Percentiles rank a stretch among this genome's conserved stretches.
These are phyloP conservation scores for Tetradesmus obliquus DNA, from an alignment of 139 green algal genomes.

Conservation along the genomic window DNA sequence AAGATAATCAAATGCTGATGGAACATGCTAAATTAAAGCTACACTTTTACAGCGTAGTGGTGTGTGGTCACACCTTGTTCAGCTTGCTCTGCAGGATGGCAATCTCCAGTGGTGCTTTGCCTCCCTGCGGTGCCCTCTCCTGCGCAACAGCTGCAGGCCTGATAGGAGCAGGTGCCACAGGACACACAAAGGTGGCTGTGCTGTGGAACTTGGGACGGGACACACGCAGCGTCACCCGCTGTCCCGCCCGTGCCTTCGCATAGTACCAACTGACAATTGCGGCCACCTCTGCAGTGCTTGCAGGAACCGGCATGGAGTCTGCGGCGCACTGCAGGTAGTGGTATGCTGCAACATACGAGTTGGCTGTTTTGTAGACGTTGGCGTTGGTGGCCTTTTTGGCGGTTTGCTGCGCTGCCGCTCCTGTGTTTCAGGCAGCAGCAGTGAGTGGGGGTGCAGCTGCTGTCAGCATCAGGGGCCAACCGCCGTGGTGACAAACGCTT, in stretches of 20 bases:
- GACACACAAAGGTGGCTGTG: background rate
- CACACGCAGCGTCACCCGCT: background rate
- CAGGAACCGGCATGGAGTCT: background rate
- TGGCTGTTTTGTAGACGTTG: constrained; percentile 4
- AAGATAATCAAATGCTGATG: too few relatives aligned
- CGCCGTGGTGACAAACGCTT: background rate
- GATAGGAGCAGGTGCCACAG: background rate
- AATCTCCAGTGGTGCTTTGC: background rate
- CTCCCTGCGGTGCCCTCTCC: background rate
- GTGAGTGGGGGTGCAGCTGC: background rate
- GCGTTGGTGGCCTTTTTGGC: background rate
- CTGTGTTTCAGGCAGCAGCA: background rate
- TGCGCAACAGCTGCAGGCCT: background rate
- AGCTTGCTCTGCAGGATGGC: constrained; percentile 14
- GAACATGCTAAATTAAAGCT: too few relatives aligned
- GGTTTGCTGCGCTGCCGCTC: background rate
- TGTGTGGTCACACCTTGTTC: background rate
- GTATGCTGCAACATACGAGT: background rate
- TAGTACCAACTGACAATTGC: background rate
- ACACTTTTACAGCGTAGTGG: too few relatives aligned
- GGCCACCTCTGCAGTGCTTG: background rate
- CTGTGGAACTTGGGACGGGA: constrained; percentile 5
- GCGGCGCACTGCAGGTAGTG: background rate
- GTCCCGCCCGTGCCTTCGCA: background rate
- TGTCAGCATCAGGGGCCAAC: background rate